Conservation (phyloP, 1,284 basidiomycete species). For the Ganoderma boninense region DNA sequence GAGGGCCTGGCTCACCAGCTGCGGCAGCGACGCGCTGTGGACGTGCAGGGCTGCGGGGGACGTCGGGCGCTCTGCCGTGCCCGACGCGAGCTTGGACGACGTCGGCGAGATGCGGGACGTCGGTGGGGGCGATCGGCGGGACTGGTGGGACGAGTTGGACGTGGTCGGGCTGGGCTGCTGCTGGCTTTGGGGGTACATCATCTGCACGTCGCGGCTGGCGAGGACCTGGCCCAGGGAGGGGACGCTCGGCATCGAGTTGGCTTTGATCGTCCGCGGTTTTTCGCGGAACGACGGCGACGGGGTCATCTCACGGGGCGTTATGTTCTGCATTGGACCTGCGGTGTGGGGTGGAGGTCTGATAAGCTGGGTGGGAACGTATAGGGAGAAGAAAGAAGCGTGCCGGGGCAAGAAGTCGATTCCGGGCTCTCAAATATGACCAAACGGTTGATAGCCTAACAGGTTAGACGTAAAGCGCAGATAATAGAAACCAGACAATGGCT, state of each 20-base stretch:
- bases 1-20: slow-evolving; percentile 38
- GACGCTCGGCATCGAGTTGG: slow-evolving; percentile 68
- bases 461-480: slow-evolving; percentile 35
- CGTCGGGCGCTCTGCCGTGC: slow-evolving; percentile 42
- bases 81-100: slow-evolving; percentile 50
- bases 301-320: slow-evolving; percentile 68
- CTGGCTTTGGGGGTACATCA: slow-evolving; percentile 47
- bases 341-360: slow-evolving; percentile 32
- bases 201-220: slow-evolving; percentile 36
- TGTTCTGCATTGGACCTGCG: slow-evolving; percentile 49
- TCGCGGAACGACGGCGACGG: slow-evolving; percentile 72
- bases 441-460: slow-evolving; percentile 32
- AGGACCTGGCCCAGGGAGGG: slow-evolving; percentile 62
- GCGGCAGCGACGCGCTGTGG: slow-evolving; percentile 43
- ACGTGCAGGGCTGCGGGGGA: slow-evolving; percentile 43
- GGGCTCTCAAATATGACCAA: slow-evolving; percentile 32
- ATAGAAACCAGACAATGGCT: slow-evolving; percentile 27
- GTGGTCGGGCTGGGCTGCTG: slow-evolving; percentile 66
- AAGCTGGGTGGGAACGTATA: slow-evolving; percentile 35
- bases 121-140: slow-evolving; percentile 51
- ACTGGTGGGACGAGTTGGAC: slow-evolving; percentile 53
- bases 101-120: slow-evolving; percentile 47
- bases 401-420: slow-evolving; percentile 29
- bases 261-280: slow-evolving; percentile 63
- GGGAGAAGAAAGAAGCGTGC: slow-evolving; percentile 31